Base-by-base conservation (phyloP, 768 basidiomycete species). In the Boletus pseudo-olivaceus region DNA sequence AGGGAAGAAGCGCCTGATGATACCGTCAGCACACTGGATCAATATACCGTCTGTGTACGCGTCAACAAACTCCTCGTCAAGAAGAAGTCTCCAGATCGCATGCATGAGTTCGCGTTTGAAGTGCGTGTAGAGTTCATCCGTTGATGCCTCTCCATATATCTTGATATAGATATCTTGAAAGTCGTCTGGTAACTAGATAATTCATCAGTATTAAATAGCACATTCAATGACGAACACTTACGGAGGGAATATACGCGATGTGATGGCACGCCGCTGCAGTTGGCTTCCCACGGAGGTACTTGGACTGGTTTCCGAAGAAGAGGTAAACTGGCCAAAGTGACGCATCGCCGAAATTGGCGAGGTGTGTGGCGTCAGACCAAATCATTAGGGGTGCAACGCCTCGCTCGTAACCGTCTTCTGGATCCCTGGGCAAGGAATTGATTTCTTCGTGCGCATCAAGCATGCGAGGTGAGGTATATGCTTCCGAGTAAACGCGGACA, bases 381-480 rank as follows among this genome's bases (percentile, higher is more conserved):
- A 23, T 19, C 63, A 66, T 66, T 1, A 67, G 15, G 0, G 52
- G 40, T 0, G 44, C 32, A 19, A 67, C 40, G 3, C 59, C 54
- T 0, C 39, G 12, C 26, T 67, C 63, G 11, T 43, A 33, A 7
- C 56, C 0, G 34, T 57, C 40, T 15, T 15, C 47, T 26, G 35
- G 35, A 0, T 26, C 41, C 11, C 47, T 14, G 1, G 53, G 62
- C 2, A 55, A 32, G 2, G 38, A 7, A 11, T 49, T 50, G 15
- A 60, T 12, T 4, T 55, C 23, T 11, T 15, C 0, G 2, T 59
- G 23, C 0, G 35, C 23, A 2, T 54, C 49, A n/a, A 51, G 46
- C 23, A 57, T 41, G 23, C 10, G 15, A 15, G 35, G 7, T 2
- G 35, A 35, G 7, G 15, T 35, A 17, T 35, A 35, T 17, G 6